Base-by-base conservation (phyloP, 345 rosid genomes). In the Lumnitzera littorea region DNA sequence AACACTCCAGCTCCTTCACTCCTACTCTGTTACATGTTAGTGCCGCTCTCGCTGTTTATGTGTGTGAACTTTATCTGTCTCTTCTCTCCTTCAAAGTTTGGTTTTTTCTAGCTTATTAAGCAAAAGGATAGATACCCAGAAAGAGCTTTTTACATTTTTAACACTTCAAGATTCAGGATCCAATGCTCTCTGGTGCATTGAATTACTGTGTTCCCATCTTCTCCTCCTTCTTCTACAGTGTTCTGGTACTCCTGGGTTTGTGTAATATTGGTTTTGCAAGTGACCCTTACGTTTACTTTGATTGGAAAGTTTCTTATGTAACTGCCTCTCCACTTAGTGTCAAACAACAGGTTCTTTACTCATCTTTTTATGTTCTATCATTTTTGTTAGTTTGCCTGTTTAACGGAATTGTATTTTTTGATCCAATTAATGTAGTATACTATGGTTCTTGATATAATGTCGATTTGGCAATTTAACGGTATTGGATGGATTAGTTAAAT, bases 221-320 rank as follows among this genome's bases (percentile, higher is more conserved):
- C 61, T 64, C 69, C 70, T 65, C 51, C 55, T 68, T 51, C 57
- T 76, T 70, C 62, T 62, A 36, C 43, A 36, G 43, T 36, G 43
- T 36, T 52, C 46, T 11, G 53, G 27, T 49, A 24, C 20, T 66
- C 11, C 58, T 79, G 41, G 49, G 57, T 57, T 62, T 62, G 61
- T 67, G 70, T 65, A 53, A 58, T 24, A 49, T 61, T 54, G 62
- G 61, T 55, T 76, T 61, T 2, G 95, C 84, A 43, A 84, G 59
- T 23, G 98, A 88, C 67, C 98, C 98, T 64, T 86, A 78, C 74
- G 81, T 79, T 63, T 86, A 76, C 79, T 84, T 67, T 64, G 96
- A 91, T 57, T 91, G 98, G 98, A 88, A 90, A 29, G 85, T 91
- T 69, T 88, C 98, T 51, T 91, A 88, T 69, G 68, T 84, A 67